A percentile compares a stretch with the other conserved stretches of the same genome.
Conservation (phyloP, 495 filamentous ascomycete genomes). For the Thermothielavioides terrestris region DNA sequence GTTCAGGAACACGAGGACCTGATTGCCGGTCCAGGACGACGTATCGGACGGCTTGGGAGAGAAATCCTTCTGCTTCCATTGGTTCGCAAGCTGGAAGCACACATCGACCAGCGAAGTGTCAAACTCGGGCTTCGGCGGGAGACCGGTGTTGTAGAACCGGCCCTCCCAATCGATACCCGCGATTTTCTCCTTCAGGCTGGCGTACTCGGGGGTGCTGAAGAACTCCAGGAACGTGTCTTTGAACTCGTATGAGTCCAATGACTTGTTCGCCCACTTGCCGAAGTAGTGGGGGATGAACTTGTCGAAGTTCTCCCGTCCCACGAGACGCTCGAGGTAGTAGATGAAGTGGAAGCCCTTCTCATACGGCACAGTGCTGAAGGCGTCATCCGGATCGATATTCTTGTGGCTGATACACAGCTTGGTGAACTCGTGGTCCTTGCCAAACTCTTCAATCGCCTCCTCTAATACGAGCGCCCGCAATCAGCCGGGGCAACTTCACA, state of each 20-base stretch:
- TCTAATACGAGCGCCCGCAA: slow-evolving; percentile 23
- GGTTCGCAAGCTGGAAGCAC: slow-evolving; percentile 70
- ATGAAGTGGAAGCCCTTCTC: slow-evolving; percentile 57
- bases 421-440: slow-evolving; percentile 80
- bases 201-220: slow-evolving; percentile 57
- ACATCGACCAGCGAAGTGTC: slow-evolving; percentile 80
- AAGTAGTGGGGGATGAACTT: slow-evolving; percentile 95
- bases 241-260: slow-evolving; percentile 88
- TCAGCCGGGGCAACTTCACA: neutral
- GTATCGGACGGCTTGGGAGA: slow-evolving; percentile 61
- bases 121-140: slow-evolving; percentile 84
- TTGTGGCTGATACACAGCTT: slow-evolving; percentile 80
- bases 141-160: slow-evolving; percentile 75
- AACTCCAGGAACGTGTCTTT: slow-evolving; percentile 77
- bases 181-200: slow-evolving; percentile 55
- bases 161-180: slow-evolving; percentile 74
- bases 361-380: slow-evolving; percentile 80
- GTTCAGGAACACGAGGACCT: slow-evolving; percentile 85
- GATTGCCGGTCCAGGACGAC: slow-evolving; percentile 65
- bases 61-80: slow-evolving; percentile 64
- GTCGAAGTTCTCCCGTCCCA: slow-evolving; percentile 83
- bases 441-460: slow-evolving; percentile 69
- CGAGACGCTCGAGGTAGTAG: slow-evolving; percentile 72
- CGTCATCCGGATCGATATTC: slow-evolving; percentile 89
- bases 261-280: slow-evolving; percentile 66